These are phyloP conservation scores for Chiua virens DNA, from an alignment of 768 basidiomycete genomes.

Conservation along the genomic window DNA sequence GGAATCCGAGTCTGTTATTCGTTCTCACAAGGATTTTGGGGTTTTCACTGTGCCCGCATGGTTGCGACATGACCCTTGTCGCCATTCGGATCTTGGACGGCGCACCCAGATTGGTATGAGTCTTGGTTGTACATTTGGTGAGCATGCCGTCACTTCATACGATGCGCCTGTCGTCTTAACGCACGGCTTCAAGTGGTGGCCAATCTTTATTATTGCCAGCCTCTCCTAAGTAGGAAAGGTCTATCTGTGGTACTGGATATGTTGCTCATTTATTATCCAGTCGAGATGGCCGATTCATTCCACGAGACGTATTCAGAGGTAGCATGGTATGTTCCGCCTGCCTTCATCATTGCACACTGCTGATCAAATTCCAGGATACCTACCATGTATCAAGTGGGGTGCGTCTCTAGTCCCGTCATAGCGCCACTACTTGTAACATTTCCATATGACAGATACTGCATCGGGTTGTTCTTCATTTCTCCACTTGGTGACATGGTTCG, in stretches of 20 bases:
- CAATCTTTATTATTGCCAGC: conserved; percentile 84
- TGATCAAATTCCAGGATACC: conserved; percentile 47
- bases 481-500: conserved; percentile 49
- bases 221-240: conserved; percentile 58
- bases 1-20: background rate
- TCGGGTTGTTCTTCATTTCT: conserved; percentile 44
- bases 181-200: conserved; percentile 37
- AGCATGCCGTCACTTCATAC: conserved; percentile 15
- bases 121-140: conserved; percentile 46
- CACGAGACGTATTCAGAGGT: conserved; percentile 33
- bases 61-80: conserved; percentile 40
- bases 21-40: conserved; percentile 35
- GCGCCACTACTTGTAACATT: background rate
- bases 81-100: conserved; percentile 37
- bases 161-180: background rate
- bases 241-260: background rate
- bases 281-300: conserved; percentile 39
- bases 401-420: conserved; percentile 5
- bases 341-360: background rate
- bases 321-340: conserved; percentile 24
- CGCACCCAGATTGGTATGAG: conserved; percentile 48
- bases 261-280: conserved; percentile 7
- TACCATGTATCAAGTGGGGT: conserved; percentile 70
- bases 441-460: background rate
- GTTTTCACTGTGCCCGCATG: conserved; percentile 47